phyloP scores from a whole-genome alignment of 306 rosid genomes.

The Hylodesmum podocarpum region DNA sequence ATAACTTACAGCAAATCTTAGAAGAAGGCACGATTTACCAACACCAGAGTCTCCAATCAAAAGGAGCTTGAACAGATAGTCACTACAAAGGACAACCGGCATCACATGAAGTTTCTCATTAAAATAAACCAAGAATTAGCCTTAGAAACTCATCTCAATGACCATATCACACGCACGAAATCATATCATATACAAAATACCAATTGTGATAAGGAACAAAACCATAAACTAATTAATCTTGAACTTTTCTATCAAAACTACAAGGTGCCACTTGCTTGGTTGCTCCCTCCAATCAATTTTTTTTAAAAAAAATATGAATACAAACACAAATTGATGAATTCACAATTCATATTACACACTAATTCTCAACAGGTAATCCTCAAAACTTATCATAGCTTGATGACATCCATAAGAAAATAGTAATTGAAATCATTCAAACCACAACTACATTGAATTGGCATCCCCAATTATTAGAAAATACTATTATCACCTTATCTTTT shows the following conservation, averaged over 20 bases:
- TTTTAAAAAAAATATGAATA: not conserved
- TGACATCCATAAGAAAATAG: not conserved
- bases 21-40: conserved; percentile 96
- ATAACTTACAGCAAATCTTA: conserved; percentile 96
- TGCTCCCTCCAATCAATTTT: not conserved
- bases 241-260: not conserved
- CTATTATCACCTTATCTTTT: not conserved
- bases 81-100: conserved; percentile 49
- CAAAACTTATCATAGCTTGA: not conserved
- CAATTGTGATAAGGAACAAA: not conserved
- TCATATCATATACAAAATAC: too few species aligned
- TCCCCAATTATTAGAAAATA: not conserved
- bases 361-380: not conserved
- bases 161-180: not conserved
- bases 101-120: conserved; percentile 22
- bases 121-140: not conserved
- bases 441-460: not conserved
- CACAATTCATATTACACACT: not conserved
- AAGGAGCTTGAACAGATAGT: conserved; percentile 96
- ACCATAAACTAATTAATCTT: not conserved
- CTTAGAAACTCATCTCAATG: not conserved
- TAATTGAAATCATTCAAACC: not conserved
- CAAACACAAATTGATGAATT: not conserved
- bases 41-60: conserved; percentile 99
- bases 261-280: not conserved